Percentiles rank a stretch among this genome's conserved stretches.
phyloP scores from a whole-genome alignment of 495 filamentous ascomycete species.

The Extremus antarcticus region DNA sequence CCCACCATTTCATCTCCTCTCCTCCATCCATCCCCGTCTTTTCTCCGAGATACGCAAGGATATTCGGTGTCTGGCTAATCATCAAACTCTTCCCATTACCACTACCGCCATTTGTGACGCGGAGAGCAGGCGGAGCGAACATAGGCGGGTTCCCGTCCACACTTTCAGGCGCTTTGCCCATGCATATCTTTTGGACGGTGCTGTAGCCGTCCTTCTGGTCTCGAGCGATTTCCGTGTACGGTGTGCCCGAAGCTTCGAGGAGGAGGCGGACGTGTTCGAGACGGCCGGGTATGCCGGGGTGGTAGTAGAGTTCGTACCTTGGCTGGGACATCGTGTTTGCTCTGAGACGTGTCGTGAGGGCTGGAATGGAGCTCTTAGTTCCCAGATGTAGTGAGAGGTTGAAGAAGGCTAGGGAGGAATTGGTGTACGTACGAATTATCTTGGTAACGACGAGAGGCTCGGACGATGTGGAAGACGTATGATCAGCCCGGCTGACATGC shows the following conservation, averaged over 20 bases:
- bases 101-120: conserved; percentile 37
- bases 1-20: conserved; percentile 35
- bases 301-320: conserved; percentile 37
- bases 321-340: conserved; percentile 8
- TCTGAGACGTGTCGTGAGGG: too few relatives aligned
- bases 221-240: conserved; percentile 48
- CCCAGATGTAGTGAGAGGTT: too few relatives aligned
- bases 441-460: not conserved
- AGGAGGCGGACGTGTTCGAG: conserved; percentile 54
- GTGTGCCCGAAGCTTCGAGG: conserved; percentile 48
- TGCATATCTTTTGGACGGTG: conserved; percentile 20
- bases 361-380: not conserved
- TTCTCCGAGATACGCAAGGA: conserved; percentile 49
- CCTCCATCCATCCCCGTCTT: conserved; percentile 43
- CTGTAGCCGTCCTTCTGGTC: conserved; percentile 27
- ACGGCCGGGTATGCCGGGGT: conserved; percentile 52
- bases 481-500: not conserved
- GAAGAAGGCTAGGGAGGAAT: too few relatives aligned
- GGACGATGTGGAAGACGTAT: not conserved
- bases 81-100: conserved; percentile 33
- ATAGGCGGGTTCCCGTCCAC: conserved; percentile 43
- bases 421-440: not conserved
- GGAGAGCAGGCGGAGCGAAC: conserved; percentile 51
- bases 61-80: conserved; percentile 54
- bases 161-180: conserved; percentile 12